These are phyloP conservation scores for Coemansia sp. DNA, from an alignment of 192 early-diverging fungal genomes.

Conservation along the genomic window DNA sequence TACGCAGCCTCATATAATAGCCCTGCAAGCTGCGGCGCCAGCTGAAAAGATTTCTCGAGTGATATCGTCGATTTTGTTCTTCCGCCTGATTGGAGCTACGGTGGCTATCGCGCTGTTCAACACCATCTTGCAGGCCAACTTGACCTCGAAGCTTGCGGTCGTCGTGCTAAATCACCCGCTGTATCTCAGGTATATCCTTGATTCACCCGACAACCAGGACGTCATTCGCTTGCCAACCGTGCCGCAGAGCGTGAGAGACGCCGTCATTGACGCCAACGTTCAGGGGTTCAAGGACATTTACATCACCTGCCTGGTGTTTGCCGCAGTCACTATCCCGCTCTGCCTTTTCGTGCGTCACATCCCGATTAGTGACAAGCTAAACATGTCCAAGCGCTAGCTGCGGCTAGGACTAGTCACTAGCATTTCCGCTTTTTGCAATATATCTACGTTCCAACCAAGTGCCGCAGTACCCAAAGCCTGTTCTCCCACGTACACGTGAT, in stretches of 20 bases:
- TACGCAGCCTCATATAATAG: slow-evolving; percentile 27
- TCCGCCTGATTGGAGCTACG: slow-evolving; percentile 26
- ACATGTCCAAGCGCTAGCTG: neutral
- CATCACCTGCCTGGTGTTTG: slow-evolving; percentile 22
- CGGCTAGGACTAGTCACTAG: neutral
- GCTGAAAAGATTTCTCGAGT: slow-evolving; percentile 6
- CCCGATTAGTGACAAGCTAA: slow-evolving; percentile 3
- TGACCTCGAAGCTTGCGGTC: slow-evolving; percentile 35
- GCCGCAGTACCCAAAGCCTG: neutral
- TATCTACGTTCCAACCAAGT: neutral
- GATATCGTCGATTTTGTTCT: slow-evolving; percentile 25
- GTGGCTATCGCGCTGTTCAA: slow-evolving; percentile 41
- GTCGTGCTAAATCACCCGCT: slow-evolving; percentile 21
- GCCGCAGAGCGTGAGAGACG: slow-evolving; percentile 39
- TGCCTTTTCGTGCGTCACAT: slow-evolving; percentile 16
- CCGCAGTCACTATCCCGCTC: slow-evolving; percentile 30
- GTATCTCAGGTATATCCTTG: slow-evolving; percentile 32
- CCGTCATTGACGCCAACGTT: slow-evolving; percentile 27
- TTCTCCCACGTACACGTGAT: slow-evolving; percentile 1
- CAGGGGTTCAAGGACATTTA: slow-evolving; percentile 24
- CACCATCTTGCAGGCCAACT: slow-evolving; percentile 28
- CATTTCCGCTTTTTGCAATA: neutral
- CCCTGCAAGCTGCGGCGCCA: slow-evolving; percentile 13
- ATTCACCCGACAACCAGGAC: slow-evolving; percentile 35
- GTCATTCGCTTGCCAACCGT: slow-evolving; percentile 32